Evolutionary conservation across 768 basidiomycete genomes (phyloP).

Genomic region (Calvatia gigantea): DNA sequence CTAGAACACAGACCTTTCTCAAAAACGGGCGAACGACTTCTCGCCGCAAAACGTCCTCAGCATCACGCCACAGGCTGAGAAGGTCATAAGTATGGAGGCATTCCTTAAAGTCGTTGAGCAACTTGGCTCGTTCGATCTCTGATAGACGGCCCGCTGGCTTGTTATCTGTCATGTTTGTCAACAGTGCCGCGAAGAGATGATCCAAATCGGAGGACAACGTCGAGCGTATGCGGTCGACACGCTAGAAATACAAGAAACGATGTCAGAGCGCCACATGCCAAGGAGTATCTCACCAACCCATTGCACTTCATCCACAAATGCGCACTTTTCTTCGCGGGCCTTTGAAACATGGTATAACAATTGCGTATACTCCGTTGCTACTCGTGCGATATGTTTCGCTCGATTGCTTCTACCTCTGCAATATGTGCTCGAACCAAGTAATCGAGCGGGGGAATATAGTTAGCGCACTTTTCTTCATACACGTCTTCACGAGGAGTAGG

Average conservation of each 20-base stretch:
- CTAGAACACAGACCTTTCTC: conserved; percentile 56
- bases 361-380: conserved; percentile 90
- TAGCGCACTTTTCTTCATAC: conserved; percentile 36
- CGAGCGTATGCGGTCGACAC: conserved; percentile 78
- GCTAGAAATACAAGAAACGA: conserved; percentile 33
- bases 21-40: conserved; percentile 75
- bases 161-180: conserved; percentile 47
- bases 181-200: conserved; percentile 65
- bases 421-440: conserved; percentile 38
- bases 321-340: conserved; percentile 72
- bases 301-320: conserved; percentile 79
- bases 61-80: conserved; percentile 79
- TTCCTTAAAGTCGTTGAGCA: conserved; percentile 66
- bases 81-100: conserved; percentile 78
- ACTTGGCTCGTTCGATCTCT: conserved; percentile 64
- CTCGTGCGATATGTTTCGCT: conserved; percentile 78
- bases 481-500: conserved; percentile 36
- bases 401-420: conserved; percentile 33
- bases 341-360: conserved; percentile 87
- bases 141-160: conserved; percentile 45
- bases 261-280: conserved; percentile 3
- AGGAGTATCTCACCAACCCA: conserved; percentile 56
- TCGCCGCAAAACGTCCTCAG: conserved; percentile 79
- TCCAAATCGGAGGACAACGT: conserved; percentile 87
- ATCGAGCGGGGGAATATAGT: background rate